Conservation (phyloP, 2,329 filamentous ascomycete genomes). For the Trichoderma sp. region DNA sequence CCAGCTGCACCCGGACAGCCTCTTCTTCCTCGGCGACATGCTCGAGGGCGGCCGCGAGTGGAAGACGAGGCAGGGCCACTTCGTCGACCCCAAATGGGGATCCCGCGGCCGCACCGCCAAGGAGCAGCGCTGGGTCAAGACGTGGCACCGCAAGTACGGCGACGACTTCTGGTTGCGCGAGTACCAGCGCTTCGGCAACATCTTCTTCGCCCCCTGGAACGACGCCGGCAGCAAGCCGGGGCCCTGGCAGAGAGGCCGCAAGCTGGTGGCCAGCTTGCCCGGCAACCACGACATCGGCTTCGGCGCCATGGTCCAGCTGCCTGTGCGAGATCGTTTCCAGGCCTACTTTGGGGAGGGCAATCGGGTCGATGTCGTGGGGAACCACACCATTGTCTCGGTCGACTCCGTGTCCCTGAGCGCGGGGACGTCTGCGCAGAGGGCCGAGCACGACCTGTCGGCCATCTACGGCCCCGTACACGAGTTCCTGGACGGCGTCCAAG, state of each 20-base stretch:
- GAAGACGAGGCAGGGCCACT: conserved; percentile 68
- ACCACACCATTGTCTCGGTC: conserved; percentile 92
- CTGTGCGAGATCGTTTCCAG: conserved; percentile 80
- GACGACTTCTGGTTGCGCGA: conserved; percentile 84
- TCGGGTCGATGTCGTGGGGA: conserved; percentile 85
- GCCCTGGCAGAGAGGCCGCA: conserved; percentile 66
- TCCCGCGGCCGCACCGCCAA: conserved; percentile 50
- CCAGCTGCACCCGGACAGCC: conserved; percentile 77
- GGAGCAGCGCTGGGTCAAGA: conserved; percentile 60
- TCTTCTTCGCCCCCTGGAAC: conserved; percentile 76
- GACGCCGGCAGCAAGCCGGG: conserved; percentile 57
- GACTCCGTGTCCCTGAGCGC: conserved; percentile 89
- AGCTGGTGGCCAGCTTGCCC: conserved; percentile 81
- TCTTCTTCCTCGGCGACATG: conserved; percentile 90
- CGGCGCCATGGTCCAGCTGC: conserved; percentile 76
- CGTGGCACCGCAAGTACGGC: conserved; percentile 74
- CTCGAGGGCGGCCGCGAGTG: conserved; percentile 97
- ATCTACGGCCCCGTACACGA: conserved; percentile 77
- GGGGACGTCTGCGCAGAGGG: conserved; percentile 54
- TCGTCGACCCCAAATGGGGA: conserved; percentile 62
- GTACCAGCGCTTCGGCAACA: conserved; percentile 79
- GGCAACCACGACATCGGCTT: conserved; percentile 97
- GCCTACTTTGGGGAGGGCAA: conserved; percentile 92
- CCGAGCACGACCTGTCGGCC: conserved; percentile 54
- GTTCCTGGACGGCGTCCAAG: conserved; percentile 71